Evolutionary conservation across 805 yeast species (phyloP), one percentile per base, ranked within the genome.

Genomic region (Lachancea nothofagi): DNA sequence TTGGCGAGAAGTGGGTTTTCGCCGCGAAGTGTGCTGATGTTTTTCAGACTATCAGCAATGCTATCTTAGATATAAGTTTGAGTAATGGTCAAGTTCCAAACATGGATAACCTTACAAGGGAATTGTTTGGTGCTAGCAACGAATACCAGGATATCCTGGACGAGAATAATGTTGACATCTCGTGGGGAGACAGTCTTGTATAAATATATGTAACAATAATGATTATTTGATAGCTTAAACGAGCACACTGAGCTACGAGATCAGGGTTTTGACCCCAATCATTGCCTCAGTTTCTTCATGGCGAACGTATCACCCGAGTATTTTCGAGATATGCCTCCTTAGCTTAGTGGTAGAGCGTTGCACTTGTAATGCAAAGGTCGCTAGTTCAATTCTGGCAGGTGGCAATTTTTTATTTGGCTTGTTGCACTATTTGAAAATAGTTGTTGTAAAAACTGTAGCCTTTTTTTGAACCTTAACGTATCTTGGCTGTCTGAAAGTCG

Each of bases 271-370:
- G n/a, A n/a, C n/a, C n/a, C n/a, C n/a, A n/a, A n/a, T n/a, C n/a
- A n/a, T n/a, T n/a, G n/a, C n/a, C n/a, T n/a, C n/a, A n/a, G n/a
- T n/a, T n/a, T n/a, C n/a, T n/a, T n/a, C n/a, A n/a, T n/a, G n/a
- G n/a, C n/a, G n/a, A n/a, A n/a, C n/a, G n/a, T n/a, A n/a, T n/a
- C n/a, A n/a, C n/a, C n/a, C n/a, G n/a, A n/a, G n/a, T n/a, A n/a
- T n/a, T n/a, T n/a, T n/a, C n/a, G n/a, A n/a, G n/a, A n/a, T n/a
- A n/a, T 36, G 95, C 95, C 95, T 75, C 79, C 77, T 85, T 86
- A 85, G 95, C 95, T 85, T 84, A 86, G 96, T 83, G 95, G 95
- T 85, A 86, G 93, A 85, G 95, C 95, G 95, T 83, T 83, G 95
- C 96, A 86, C 96, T 86, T 86, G 96, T 86, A 86, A 83, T 83